Base-by-base conservation (phyloP, 1,139 yeast species). In the Hansenula anomala region DNA sequence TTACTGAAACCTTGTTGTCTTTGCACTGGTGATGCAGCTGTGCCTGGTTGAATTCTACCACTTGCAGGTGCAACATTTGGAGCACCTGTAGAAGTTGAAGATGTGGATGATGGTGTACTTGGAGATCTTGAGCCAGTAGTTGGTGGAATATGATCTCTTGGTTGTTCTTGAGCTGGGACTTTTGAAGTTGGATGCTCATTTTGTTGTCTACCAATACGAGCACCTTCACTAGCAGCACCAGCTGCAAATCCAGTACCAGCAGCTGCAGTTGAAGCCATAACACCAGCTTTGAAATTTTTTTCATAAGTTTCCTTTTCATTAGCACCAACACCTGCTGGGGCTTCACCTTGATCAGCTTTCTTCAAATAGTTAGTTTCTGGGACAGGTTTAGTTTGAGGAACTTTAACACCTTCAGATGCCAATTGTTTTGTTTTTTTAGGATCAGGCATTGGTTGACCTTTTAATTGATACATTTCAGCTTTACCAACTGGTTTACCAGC, bases 161-260 rank as follows among this genome's bases (percentile, higher is more conserved):
- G 27, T 34, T 34, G 36, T 28, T 34, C 32, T 15, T 34, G 31
- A 16, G 30, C 30, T 16, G 36, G 31, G 4, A 15, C 14, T 14
- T 28, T 33, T 3, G 31, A 35, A 24, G 27, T 34, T 17, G 17
- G 20, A 8, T 28, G 14, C 20, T 28, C 27, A 22, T 27, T 28
- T 15, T 9, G 11, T 28, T 28, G 12, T 18, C 33, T 30, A 16
- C 45, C 41, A 18, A 23, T 34, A 17, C 22, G 34, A 19, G 37
- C 32, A 33, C 37, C 36, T 13, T 18, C 33, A 14, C 24, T 19
- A 16, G 36, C 27, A 23, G 37, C 36, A n/a, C 44, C 43, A 1
- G 44, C 44, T n/a, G 44, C 34, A 6, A 36, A 39, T 9, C 34
- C 43, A 16, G 43, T 39, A 33, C 42, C 38, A 6, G 39, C 40